Evolutionary conservation across 225 moss, liverwort and hornwort species (phyloP), one percentile per base, ranked within the genome.

Genomic region (Bryoerythrophyllum caledonicum): DNA sequence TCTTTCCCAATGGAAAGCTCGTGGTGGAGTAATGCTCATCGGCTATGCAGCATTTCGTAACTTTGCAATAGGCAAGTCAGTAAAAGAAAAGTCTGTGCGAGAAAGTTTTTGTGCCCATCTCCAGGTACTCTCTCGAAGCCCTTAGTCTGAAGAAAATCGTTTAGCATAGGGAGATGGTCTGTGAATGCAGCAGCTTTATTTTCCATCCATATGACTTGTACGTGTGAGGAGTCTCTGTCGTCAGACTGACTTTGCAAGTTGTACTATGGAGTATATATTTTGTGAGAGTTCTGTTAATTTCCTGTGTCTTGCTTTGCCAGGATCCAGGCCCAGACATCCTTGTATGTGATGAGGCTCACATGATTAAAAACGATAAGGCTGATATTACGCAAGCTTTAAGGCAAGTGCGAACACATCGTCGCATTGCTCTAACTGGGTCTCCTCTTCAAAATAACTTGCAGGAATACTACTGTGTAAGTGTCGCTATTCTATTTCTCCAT

Each of bases 391-490:
- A 93, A 83, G 86, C 84, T 77, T 79, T 99, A 61, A 92, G 90
- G 76, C 90, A 90, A 88, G 95, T 99, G 76, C 91, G 90, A 79
- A 99, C 95, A 63, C 90, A 86, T 70, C 95, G 99, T 54, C 90
- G 99, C 80, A 89, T 99, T 68, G 99, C 99, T 67, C 73, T 99
- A 71, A 99, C 99, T 25, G 99, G 99, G 53, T 95, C 99, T 49
- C 99, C 99, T 67, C 78, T 99, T 32, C 99, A 99, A 68, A 99
- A 99, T 77, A 99, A 99, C 84, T 85, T 99, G 43, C 89, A 91
- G 90, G 99, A 99, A 76, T 99, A 99, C 68, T 99, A 91, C 76
- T 99, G 99, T 80, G 99, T 99, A 92, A 77, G 99, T 89, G 40
- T 65, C 68, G 43, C 58, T 62, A 63, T n/a, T 46, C 37, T 51